phyloP scores from a whole-genome alignment of 78 protist species.

The Ministeria vibrans region DNA sequence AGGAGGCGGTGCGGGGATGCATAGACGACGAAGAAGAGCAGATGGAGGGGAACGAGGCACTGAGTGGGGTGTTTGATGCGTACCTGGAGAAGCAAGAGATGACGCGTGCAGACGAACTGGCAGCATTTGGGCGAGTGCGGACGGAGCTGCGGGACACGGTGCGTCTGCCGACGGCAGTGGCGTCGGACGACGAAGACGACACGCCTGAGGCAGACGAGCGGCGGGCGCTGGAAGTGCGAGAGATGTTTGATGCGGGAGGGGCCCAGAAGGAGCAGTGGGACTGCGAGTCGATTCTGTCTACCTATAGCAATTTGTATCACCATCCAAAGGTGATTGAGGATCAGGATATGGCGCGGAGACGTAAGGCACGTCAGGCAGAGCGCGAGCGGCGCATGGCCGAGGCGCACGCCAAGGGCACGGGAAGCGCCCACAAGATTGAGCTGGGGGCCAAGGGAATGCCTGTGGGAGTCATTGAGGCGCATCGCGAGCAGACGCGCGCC shows the following conservation, averaged over 20 bases:
- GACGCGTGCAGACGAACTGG: not conserved
- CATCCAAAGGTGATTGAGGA: not conserved
- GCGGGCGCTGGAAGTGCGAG: no score
- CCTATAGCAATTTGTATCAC: not conserved
- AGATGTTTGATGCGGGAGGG: not conserved
- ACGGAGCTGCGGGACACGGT: not conserved
- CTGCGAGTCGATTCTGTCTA: slow-evolving; percentile 6
- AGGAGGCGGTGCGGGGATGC: not conserved
- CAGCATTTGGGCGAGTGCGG: not conserved
- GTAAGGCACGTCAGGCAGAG: not conserved
- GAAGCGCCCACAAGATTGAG: not conserved
- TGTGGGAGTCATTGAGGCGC: not conserved
- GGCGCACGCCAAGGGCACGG: not conserved
- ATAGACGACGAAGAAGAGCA: not conserved
- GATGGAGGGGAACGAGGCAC: no score
- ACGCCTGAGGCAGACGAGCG: no score
- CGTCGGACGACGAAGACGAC: not conserved
- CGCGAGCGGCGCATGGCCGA: not conserved
- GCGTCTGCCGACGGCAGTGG: no score
- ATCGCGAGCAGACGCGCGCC: not conserved
- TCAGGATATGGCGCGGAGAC: not conserved
- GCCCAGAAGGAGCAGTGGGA: not conserved
- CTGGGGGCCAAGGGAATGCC: not conserved
- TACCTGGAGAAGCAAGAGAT: not conserved
- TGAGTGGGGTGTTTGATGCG: not conserved